Evolutionary conservation across 768 basidiomycete species (phyloP).

Genomic region (Russula sp.): DNA sequence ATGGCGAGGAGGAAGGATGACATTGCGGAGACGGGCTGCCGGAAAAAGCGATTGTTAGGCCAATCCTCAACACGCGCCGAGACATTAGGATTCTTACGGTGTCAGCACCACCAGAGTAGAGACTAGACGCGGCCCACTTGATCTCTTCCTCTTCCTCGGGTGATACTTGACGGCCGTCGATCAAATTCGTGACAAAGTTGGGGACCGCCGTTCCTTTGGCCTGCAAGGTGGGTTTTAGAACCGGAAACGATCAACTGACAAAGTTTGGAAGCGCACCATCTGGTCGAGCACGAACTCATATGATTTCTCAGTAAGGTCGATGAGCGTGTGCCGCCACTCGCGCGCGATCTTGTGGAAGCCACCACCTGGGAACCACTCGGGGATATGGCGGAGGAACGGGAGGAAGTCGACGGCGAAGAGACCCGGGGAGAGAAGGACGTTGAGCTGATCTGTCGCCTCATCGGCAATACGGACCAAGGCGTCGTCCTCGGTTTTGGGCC

Average conservation of each 20-base stretch:
- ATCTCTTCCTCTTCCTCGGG: constrained; percentile 23
- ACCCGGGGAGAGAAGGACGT: constrained; percentile 17
- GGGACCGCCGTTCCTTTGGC: constrained; percentile 22
- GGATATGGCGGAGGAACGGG: constrained; percentile 25
- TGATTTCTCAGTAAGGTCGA: constrained; percentile 20
- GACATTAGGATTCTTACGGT: constrained; percentile 14
- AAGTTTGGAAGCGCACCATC: constrained; percentile 9
- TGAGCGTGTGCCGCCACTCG: constrained; percentile 23
- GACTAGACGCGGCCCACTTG: constrained; percentile 27
- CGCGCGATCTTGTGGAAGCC: constrained; percentile 25
- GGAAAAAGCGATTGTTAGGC: neutral
- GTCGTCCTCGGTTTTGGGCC: constrained; percentile 17
- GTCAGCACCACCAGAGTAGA: constrained; percentile 27
- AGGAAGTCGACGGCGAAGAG: constrained; percentile 25
- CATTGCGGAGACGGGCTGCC: constrained; percentile 27
- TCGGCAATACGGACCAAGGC: constrained; percentile 26
- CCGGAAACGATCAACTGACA: neutral
- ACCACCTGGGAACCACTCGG: constrained; percentile 27
- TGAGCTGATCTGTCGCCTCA: constrained; percentile 23
- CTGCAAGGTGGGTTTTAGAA: constrained; percentile 3
- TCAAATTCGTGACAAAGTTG: constrained; percentile 20
- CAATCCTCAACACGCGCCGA: too few relatives aligned
- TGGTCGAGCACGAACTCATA: constrained; percentile 21
- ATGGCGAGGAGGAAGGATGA: constrained; percentile 29
- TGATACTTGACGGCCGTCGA: constrained; percentile 17